These are phyloP conservation scores for Fusarium robinianum DNA, from an alignment of 2,329 filamentous ascomycete species.

Conservation along the genomic window DNA sequence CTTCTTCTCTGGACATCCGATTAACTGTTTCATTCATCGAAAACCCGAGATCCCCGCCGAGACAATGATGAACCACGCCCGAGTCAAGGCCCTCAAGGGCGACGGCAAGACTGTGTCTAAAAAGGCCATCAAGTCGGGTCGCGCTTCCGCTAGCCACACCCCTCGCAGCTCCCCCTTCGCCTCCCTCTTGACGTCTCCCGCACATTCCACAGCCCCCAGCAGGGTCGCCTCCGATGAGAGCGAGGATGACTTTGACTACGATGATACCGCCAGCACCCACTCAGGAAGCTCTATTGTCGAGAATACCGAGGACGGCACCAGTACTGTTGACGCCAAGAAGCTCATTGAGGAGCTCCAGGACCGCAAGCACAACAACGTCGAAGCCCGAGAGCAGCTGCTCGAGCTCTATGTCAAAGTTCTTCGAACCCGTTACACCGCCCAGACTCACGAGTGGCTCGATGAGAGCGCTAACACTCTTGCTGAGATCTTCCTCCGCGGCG, in stretches of 20 bases:
- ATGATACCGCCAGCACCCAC: slow-evolving; percentile 50
- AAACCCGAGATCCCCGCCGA: background rate
- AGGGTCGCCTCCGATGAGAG: slow-evolving; percentile 66
- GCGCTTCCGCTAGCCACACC: slow-evolving; percentile 61
- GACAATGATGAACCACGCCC: slow-evolving; percentile 61
- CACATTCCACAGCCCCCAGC: slow-evolving; percentile 62
- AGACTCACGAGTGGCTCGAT: slow-evolving; percentile 53
- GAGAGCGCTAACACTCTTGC: slow-evolving; percentile 59
- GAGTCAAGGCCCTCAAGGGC: slow-evolving; percentile 70
- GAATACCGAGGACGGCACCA: slow-evolving; percentile 68
- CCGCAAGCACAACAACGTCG: slow-evolving; percentile 76
- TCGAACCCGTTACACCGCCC: slow-evolving; percentile 48
- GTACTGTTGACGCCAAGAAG: slow-evolving; percentile 63
- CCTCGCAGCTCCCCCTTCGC: slow-evolving; percentile 61
- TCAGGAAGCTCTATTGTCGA: slow-evolving; percentile 51
- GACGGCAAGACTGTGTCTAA: slow-evolving; percentile 73
- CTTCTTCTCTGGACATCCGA: background rate
- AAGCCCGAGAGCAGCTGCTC: slow-evolving; percentile 63
- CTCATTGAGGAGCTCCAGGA: slow-evolving; percentile 72
- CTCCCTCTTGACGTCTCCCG: slow-evolving; percentile 62
- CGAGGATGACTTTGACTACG: slow-evolving; percentile 55
- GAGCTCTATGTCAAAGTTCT: slow-evolving; percentile 53
- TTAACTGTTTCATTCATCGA: background rate
- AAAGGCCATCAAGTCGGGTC: slow-evolving; percentile 65
- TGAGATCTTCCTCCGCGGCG: slow-evolving; percentile 71